Evolutionary conservation across 768 basidiomycete genomes (phyloP).

Genomic region (Mycena epipterygia): DNA sequence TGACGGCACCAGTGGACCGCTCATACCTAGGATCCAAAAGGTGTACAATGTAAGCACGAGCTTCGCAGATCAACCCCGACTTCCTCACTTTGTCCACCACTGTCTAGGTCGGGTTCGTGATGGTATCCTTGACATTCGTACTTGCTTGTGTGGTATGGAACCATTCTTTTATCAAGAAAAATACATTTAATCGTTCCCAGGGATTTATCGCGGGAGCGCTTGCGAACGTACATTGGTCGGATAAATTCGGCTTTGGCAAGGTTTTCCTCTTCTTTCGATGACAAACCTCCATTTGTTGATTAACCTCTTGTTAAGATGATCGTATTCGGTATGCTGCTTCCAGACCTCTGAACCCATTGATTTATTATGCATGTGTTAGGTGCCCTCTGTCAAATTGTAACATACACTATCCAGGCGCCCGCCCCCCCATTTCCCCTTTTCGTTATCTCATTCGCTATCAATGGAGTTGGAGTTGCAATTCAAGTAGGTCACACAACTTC

Average conservation of each 20-base stretch:
- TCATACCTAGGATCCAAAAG: slow-evolving; percentile 34
- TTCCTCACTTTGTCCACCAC: neutral
- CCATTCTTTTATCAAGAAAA: neutral
- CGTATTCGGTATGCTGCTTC: slow-evolving; percentile 34
- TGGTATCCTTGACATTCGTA: slow-evolving; percentile 68
- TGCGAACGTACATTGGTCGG: slow-evolving; percentile 61
- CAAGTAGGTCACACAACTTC: slow-evolving; percentile 46
- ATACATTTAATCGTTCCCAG: slow-evolving; percentile 39
- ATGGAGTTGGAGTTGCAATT: slow-evolving; percentile 65
- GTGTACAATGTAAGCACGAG: slow-evolving; percentile 26
- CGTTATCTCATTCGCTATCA: slow-evolving; percentile 57
- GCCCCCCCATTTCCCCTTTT: slow-evolving; percentile 68
- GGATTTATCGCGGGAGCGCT: slow-evolving; percentile 64
- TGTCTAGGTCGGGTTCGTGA: slow-evolving; percentile 56
- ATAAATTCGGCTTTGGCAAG: slow-evolving; percentile 62
- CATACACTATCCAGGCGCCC: slow-evolving; percentile 59
- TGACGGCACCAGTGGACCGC: neutral
- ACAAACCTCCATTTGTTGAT: neutral
- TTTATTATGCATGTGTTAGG: slow-evolving; percentile 46
- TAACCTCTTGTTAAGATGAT: neutral
- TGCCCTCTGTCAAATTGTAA: slow-evolving; percentile 56
- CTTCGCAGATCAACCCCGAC: too few species aligned
- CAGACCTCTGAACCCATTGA: slow-evolving; percentile 2
- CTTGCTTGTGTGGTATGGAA: slow-evolving; percentile 45
- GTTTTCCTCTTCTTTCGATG: slow-evolving; percentile 38